A percentile compares a stretch with the other conserved stretches of the same genome.
These are phyloP conservation scores for Nakazawaea ishiwadae DNA, from an alignment of 805 yeast genomes.

Conservation along the genomic window DNA sequence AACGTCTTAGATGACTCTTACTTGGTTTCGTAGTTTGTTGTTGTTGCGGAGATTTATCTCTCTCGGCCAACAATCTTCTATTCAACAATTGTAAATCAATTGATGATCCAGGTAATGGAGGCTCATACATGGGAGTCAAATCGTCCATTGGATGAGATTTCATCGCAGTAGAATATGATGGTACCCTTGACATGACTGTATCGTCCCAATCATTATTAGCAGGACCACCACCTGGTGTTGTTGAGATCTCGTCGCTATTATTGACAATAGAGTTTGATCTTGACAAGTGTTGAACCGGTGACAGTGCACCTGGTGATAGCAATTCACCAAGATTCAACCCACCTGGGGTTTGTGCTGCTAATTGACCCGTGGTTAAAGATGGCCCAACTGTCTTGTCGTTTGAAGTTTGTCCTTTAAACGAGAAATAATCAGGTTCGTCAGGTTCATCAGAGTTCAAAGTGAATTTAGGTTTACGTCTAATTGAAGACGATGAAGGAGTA, in stretches of 20 bases:
- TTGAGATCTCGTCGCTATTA: constrained; percentile 13
- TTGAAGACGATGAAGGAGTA: constrained; percentile 7
- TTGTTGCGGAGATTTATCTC: background rate
- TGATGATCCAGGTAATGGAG: constrained; percentile 39
- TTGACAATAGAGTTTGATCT: constrained; percentile 48
- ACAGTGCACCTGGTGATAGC: constrained; percentile 35
- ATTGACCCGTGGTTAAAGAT: constrained; percentile 17
- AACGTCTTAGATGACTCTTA: constrained; percentile 12
- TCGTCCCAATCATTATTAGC: constrained; percentile 34
- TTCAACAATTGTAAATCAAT: constrained; percentile 27
- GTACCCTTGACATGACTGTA: constrained; percentile 59
- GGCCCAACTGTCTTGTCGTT: constrained; percentile 18
- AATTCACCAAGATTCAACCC: constrained; percentile 14
- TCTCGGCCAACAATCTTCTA: constrained; percentile 20
- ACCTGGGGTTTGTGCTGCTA: constrained; percentile 12
- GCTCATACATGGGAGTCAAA: constrained; percentile 70
- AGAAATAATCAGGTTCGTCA: constrained; percentile 30
- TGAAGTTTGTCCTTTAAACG: constrained; percentile 12
- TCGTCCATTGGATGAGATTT: constrained; percentile 43
- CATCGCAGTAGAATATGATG: constrained; percentile 80
- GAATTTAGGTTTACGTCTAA: constrained; percentile 24
- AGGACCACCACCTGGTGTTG: background rate
- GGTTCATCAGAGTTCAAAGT: constrained; percentile 21
- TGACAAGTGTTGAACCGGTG: constrained; percentile 60
- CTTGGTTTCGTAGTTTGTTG: background rate